Evolutionary conservation across 2,329 filamentous ascomycete species (phyloP).

Genomic region (Cercospora sp.): DNA sequence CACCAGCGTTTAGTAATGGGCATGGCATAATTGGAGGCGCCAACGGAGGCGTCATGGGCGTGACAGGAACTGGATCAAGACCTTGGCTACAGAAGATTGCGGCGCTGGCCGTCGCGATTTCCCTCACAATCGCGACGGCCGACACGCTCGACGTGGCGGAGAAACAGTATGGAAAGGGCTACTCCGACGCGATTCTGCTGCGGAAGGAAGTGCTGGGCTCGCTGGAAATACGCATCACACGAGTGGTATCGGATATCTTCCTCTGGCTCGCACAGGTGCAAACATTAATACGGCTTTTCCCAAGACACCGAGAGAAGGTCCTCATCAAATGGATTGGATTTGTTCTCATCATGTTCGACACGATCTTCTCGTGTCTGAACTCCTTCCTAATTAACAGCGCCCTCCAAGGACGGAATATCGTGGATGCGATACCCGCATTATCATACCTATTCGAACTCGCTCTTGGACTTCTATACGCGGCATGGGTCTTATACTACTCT

Average conservation of each 20-base stretch:
- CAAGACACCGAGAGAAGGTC: slow-evolving; percentile 93
- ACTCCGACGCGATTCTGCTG: slow-evolving; percentile 74
- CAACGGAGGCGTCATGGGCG: slow-evolving; percentile 59
- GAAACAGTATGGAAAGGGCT: slow-evolving; percentile 74
- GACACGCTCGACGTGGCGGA: slow-evolving; percentile 87
- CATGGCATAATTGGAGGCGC: slow-evolving; percentile 84
- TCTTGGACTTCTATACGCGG: slow-evolving; percentile 82
- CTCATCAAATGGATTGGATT: slow-evolving; percentile 99
- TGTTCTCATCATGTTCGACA: slow-evolving; percentile 84
- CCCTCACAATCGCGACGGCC: slow-evolving; percentile 87
- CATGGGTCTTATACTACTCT: slow-evolving; percentile 91
- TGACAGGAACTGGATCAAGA: slow-evolving; percentile 83
- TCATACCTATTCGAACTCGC: slow-evolving; percentile 89
- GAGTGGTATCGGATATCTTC: slow-evolving; percentile 93
- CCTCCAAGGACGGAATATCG: slow-evolving; percentile 68
- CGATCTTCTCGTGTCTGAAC: slow-evolving; percentile 87
- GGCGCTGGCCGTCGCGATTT: slow-evolving; percentile 67
- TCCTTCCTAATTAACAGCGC: slow-evolving; percentile 68
- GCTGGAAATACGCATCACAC: slow-evolving; percentile 82
- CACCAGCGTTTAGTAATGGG: slow-evolving; percentile 56
- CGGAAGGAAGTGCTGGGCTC: slow-evolving; percentile 79
- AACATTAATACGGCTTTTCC: slow-evolving; percentile 91
- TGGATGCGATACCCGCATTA: slow-evolving; percentile 85
- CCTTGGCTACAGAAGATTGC: slow-evolving; percentile 84
- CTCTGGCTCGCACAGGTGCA: slow-evolving; percentile 97